Conservation (phyloP, 345 rosid species). For the Pistacia integerrima region DNA sequence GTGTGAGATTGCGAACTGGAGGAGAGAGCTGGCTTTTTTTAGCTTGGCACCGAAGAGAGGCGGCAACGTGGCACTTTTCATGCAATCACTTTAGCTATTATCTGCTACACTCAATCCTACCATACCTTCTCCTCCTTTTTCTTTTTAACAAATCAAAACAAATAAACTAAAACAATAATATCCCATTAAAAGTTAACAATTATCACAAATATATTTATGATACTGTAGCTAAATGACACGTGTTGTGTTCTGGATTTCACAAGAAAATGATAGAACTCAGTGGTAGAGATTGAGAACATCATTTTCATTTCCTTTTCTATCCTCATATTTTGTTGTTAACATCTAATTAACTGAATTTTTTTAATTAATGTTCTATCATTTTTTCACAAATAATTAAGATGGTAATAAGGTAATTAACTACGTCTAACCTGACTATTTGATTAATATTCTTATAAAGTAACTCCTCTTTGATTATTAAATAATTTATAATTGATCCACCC, state of each 20-base stretch:
- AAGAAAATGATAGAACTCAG: neutral
- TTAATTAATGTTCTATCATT: no score
- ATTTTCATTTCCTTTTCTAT: no score
- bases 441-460: no score
- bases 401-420: no score
- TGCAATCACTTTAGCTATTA: constrained; percentile 21
- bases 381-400: no score
- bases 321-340: no score
- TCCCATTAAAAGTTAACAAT: no score
- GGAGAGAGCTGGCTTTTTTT: neutral
- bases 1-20: neutral
- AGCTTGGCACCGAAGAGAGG: constrained; percentile 33
- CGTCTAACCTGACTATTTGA: no score
- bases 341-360: no score
- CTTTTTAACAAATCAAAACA: neutral
- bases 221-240: neutral
- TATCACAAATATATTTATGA: no score
- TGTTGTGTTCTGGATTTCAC: neutral
- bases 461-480: no score
- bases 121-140: neutral
- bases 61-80: constrained; percentile 58
- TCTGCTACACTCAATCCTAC: neutral
- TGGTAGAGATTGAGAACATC: neutral
- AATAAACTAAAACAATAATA: neutral
- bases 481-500: no score